These are phyloP conservation scores for Fusarium camptoceras DNA, from an alignment of 2,329 filamentous ascomycete species.

Conservation along the genomic window DNA sequence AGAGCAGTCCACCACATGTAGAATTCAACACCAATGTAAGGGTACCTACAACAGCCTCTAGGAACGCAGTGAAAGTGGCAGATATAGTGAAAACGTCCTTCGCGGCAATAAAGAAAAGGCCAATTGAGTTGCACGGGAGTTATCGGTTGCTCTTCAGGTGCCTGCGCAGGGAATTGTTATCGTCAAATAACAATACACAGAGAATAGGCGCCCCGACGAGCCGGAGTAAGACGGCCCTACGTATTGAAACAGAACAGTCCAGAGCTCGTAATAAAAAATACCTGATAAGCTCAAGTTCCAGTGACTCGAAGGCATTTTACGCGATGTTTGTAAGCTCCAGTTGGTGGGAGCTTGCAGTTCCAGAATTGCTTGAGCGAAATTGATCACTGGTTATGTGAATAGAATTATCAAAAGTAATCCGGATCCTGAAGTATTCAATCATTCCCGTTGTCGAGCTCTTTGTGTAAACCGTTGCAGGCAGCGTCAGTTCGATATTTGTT, in stretches of 20 bases:
- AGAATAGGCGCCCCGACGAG: neutral
- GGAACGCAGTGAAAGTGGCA: constrained; percentile 9
- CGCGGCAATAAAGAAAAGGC: neutral
- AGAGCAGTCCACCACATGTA: constrained; percentile 43
- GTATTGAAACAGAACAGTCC: neutral
- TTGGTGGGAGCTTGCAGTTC: neutral
- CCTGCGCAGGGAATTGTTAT: neutral
- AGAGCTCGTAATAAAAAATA: neutral
- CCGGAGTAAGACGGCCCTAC: neutral
- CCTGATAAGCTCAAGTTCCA: neutral
- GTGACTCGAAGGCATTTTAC: neutral
- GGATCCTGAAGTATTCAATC: neutral
- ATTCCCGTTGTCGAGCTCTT: neutral
- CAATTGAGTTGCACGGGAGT: constrained; percentile 27
- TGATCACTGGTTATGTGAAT: neutral
- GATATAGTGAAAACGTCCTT: neutral
- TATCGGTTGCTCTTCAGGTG: constrained; percentile 6
- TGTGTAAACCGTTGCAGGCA: neutral
- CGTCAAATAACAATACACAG: neutral
- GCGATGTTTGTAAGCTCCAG: neutral
- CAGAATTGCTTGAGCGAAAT: neutral
- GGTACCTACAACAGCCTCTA: constrained; percentile 10
- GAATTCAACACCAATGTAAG: constrained; percentile 35
- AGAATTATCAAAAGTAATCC: neutral
- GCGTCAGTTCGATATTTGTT: neutral